These are phyloP conservation scores for Fraxinus platypoda DNA, from an alignment of 305 asterid species.

Conservation along the genomic window DNA sequence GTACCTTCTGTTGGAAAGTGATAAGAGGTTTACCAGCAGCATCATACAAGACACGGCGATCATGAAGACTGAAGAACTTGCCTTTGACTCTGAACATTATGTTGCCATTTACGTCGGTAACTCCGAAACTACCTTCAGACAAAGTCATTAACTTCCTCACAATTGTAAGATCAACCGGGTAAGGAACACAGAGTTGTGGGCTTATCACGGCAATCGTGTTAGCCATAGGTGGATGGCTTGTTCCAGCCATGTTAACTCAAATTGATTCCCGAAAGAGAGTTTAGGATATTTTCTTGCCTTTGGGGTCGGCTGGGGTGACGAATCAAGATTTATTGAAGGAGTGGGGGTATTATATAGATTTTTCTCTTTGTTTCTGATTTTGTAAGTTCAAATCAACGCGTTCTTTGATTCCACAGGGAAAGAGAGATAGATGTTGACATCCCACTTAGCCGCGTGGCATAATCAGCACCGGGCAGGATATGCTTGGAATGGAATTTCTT, in stretches of 20 bases:
- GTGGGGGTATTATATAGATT: not conserved
- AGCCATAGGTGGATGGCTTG: slow-evolving; percentile 25
- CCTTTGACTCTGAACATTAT: slow-evolving; percentile 54
- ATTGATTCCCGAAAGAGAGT: not conserved
- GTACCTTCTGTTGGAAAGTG: slow-evolving; percentile 72
- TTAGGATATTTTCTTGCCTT: not conserved
- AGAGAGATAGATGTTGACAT: not conserved
- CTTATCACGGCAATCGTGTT: slow-evolving; percentile 45
- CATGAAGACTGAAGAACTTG: slow-evolving; percentile 48
- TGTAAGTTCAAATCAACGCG: not conserved
- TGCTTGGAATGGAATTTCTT: not conserved
- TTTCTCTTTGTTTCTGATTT: not conserved
- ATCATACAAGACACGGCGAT: slow-evolving; percentile 58
- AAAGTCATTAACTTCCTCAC: slow-evolving; percentile 52
- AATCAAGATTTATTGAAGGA: not conserved
- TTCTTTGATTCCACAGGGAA: not conserved
- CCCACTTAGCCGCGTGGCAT: not conserved
- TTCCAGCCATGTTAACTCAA: slow-evolving; percentile 30
- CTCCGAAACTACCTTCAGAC: slow-evolving; percentile 49
- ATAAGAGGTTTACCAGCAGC: slow-evolving; percentile 53
- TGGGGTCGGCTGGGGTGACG: not conserved
- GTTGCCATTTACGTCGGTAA: slow-evolving; percentile 58
- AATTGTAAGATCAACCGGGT: slow-evolving; percentile 61
- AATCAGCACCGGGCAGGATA: not conserved
- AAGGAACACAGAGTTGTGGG: slow-evolving; percentile 51